These are phyloP conservation scores for Botrytis elliptica DNA, from an alignment of 2,329 filamentous ascomycete genomes.

Conservation along the genomic window DNA sequence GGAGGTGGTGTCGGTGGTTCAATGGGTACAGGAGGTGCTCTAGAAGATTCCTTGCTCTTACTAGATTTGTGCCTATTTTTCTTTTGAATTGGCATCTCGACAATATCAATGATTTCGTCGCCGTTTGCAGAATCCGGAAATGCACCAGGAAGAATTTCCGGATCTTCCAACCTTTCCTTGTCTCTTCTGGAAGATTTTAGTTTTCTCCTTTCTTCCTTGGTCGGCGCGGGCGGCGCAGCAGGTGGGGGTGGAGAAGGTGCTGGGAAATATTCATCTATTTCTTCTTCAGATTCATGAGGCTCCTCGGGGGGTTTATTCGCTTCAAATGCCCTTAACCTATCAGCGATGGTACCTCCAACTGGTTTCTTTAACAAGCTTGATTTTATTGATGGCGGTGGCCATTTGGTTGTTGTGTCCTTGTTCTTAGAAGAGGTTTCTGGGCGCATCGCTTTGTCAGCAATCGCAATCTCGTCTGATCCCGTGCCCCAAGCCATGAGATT, in stretches of 20 bases:
- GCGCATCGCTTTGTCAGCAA: slow-evolving; percentile 52
- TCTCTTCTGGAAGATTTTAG: slow-evolving; percentile 4
- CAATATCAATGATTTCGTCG: slow-evolving; percentile 41
- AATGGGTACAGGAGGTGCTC: slow-evolving; percentile 40
- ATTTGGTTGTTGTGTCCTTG: slow-evolving; percentile 44
- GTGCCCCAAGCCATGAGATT: slow-evolving; percentile 40
- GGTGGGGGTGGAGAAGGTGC: slow-evolving; percentile 41
- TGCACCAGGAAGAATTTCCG: slow-evolving; percentile 9
- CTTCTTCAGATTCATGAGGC: slow-evolving; percentile 24
- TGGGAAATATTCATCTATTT: slow-evolving; percentile 20
- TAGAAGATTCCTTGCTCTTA: slow-evolving; percentile 37
- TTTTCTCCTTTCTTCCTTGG: slow-evolving; percentile 18
- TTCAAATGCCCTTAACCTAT: slow-evolving; percentile 58
- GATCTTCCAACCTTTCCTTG: slow-evolving; percentile 3
- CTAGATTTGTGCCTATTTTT: slow-evolving; percentile 44
- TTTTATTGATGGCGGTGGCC: slow-evolving; percentile 41
- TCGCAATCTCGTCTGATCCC: slow-evolving; percentile 45
- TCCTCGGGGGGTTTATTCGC: slow-evolving; percentile 40
- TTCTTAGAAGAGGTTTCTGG: slow-evolving; percentile 46
- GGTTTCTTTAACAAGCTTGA: slow-evolving; percentile 48
- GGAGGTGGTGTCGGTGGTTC: slow-evolving; percentile 40
- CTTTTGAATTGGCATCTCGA: slow-evolving; percentile 50
- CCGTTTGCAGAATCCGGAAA: slow-evolving; percentile 5
- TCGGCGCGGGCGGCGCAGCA: slow-evolving; percentile 22
- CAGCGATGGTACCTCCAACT: slow-evolving; percentile 53